Evolutionary conservation across 768 basidiomycete genomes (phyloP), one percentile per base, ranked within the genome.

Genomic region (Trichaptum fuscoviolaceum): DNA sequence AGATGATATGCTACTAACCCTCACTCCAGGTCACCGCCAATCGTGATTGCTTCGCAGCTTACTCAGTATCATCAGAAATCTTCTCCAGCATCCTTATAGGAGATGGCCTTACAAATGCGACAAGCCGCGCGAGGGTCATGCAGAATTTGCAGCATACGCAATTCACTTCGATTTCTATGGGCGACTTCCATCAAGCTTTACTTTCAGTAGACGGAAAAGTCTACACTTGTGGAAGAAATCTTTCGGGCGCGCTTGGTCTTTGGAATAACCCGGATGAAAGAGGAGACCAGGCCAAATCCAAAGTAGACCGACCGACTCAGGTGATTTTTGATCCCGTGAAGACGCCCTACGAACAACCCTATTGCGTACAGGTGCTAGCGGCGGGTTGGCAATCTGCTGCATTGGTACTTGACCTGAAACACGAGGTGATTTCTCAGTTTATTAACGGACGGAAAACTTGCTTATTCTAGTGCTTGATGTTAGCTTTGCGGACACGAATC

Each of bases 351-450:
- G 23, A 85, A 81, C 80, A 87, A 62, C 80, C 82, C 69, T 96
- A 91, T 72, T 93, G 92, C 70, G 91, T 96, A 70, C 84, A 84
- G 0, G 87, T 89, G 6, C 84, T 92, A 4, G 93, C 95, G 1
- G 84, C 87, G 0, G 96, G 96, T 9, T 96, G 95, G 95, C 96
- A 98, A 71, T 90, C 85, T 65, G 95, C 93, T 8, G 93, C 94
- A 1, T 79, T 97, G 62, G 92, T 92, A 2, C 88, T 96, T 52
- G 92, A 93, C 74, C 79, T 94, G 25, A 87, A 93, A 80, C 91
- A 90, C 66, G 67, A 81, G 72, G 30, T 64, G 17, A 30, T 12
- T 3, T 58, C 42, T 52, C 35, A 63, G 17, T 6, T 7, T 17
- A 6, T 24, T 27, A 8, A 8, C 2, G 30, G 30, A 30, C 30